Percentiles rank a stretch among this genome's conserved stretches.
phyloP scores from a whole-genome alignment of 2,329 filamentous ascomycete species.

The Trichoderma harzianum region DNA sequence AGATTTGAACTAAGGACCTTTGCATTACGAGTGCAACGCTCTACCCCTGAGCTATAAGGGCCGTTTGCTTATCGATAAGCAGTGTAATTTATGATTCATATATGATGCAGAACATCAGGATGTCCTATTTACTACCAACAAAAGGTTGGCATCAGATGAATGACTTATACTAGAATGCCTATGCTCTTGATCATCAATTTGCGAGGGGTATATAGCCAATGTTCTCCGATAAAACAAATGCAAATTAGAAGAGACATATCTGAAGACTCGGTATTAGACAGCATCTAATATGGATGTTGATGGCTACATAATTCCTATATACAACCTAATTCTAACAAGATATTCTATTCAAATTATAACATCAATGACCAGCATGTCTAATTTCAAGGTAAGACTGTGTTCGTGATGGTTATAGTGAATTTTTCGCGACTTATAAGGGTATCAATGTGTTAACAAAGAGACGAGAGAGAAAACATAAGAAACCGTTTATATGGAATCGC shows the following conservation, averaged over 20 bases:
- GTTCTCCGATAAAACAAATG: no score
- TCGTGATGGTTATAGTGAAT: no score
- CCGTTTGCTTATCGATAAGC: not conserved
- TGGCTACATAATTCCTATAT: not conserved
- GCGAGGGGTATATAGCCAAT: not conserved
- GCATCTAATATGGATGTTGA: not conserved
- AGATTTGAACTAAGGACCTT: not conserved
- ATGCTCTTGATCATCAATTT: not conserved
- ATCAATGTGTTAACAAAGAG: not conserved
- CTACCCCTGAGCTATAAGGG: slow-evolving; percentile 1
- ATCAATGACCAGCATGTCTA: not conserved
- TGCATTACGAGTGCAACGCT: not conserved
- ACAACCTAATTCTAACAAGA: not conserved
- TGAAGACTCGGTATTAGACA: not conserved
- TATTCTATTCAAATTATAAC: not conserved
- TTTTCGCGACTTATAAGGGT: no score
- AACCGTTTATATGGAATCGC: rapidly evolving
- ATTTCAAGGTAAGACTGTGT: no score
- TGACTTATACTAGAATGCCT: not conserved
- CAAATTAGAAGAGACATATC: not conserved
- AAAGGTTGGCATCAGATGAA: not conserved
- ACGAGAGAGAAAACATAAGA: not conserved
- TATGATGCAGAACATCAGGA: no score
- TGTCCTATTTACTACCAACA: not conserved
- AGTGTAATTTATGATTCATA: not conserved